These are phyloP conservation scores for Eimeria tenella DNA, from an alignment of 169 alveolate genomes.

Conservation along the genomic window DNA sequence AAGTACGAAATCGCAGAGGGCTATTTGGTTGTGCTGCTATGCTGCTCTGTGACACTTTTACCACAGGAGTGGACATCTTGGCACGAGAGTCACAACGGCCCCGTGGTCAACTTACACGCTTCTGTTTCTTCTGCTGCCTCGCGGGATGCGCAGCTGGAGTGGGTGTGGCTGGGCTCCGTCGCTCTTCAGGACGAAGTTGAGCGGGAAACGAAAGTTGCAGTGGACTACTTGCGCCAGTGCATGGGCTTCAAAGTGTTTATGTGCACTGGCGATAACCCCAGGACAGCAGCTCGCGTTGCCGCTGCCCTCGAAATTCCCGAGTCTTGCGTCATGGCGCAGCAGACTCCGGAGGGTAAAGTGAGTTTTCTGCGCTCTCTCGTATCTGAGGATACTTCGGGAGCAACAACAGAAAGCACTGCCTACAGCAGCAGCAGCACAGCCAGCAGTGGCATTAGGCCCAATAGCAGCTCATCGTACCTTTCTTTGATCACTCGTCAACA, in stretches of 20 bases:
- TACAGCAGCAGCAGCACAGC: neutral
- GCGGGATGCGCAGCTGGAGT: neutral
- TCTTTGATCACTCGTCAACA: neutral
- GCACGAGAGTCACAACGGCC: slow-evolving; percentile 37
- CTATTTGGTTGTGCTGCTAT: too few species aligned
- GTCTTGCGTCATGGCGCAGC: slow-evolving; percentile 52
- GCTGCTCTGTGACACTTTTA: neutral
- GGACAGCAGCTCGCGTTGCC: slow-evolving; percentile 69
- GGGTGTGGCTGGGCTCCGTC: slow-evolving; percentile 71
- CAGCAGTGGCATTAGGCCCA: neutral
- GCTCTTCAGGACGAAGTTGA: slow-evolving; percentile 54
- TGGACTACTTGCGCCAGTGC: slow-evolving; percentile 33
- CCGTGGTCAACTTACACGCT: slow-evolving; percentile 57
- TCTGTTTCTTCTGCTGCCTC: neutral
- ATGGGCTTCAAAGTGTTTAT: slow-evolving; percentile 50
- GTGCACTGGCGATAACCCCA: slow-evolving; percentile 74
- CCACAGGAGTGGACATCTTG: slow-evolving; percentile 40
- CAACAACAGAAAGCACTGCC: neutral
- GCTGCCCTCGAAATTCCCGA: slow-evolving; percentile 41
- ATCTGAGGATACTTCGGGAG: neutral
- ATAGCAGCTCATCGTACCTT: neutral
- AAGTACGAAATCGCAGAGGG: too few species aligned
- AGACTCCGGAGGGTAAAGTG: slow-evolving; percentile 62
- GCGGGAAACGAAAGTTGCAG: slow-evolving; percentile 18
- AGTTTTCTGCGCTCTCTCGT: slow-evolving; percentile 38